Evolutionary conservation across 495 filamentous ascomycete species (phyloP), one percentile per base, ranked within the genome.

Genomic region (Sordaria brevicollis): DNA sequence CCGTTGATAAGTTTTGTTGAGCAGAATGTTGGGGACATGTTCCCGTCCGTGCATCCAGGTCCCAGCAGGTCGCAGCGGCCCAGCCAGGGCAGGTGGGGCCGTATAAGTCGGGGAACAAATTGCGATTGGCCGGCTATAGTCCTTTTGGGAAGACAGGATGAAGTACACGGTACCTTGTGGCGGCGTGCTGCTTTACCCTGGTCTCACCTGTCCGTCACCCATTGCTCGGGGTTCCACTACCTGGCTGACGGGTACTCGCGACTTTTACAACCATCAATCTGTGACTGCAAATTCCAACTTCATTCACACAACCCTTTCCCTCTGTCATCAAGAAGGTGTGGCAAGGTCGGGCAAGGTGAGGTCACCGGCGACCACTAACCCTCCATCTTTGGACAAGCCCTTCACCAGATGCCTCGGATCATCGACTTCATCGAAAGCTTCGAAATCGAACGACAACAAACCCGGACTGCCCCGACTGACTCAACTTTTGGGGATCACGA

Each of bases 11-110:
- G 68, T 77, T 77, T 76, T 79, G 77, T 79, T 79, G 77, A 79
- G 77, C 69, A 79, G 77, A 77, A 8, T 75, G 77, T 79, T 79
- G 77, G 77, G 77, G 74, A 69, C 57, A 65, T 36, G 71, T 67
- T 69, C 35, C 41, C 31, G 54, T 67, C 34, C 57, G 57, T 49
- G 41, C 41, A 54, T 49, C 10, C 41, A 49, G 41, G n/a, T 54
- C 11, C 35, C 43, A n/a, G n/a, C n/a, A n/a, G n/a, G n/a, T n/a
- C n/a, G n/a, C n/a, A n/a, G n/a, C n/a, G n/a, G n/a, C n/a, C n/a
- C n/a, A 17, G 29, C 13, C 49, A 62, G 25, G 49, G 25, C 25
- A 62, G 11, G 49, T 62, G 49, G 49, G 25, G 13, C 49, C 25
- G 25, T 62, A 8, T 62, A 62, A 62, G 49, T 62, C 13, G 25